Conservation (phyloP, 805 yeast genomes). For the Teunomyces aglyptinius region DNA sequence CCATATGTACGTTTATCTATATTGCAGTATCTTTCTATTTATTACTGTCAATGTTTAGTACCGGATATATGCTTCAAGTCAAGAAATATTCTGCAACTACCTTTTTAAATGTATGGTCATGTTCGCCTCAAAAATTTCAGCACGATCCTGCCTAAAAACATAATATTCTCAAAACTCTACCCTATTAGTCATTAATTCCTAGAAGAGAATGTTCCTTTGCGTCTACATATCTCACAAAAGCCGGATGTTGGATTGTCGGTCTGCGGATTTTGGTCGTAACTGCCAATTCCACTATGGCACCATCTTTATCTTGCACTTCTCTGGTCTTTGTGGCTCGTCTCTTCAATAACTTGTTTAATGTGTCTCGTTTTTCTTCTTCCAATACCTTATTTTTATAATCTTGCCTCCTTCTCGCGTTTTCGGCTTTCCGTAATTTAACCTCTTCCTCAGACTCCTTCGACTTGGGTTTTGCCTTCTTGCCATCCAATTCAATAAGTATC, state of each 20-base stretch:
- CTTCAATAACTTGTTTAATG: conserved; percentile 79
- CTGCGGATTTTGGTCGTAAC: conserved; percentile 36
- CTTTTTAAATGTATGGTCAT: not conserved
- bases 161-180: not conserved
- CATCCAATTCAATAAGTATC: conserved; percentile 30
- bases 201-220: conserved; percentile 14
- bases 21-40: too few relatives aligned
- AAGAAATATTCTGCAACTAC: not conserved
- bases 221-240: conserved; percentile 41
- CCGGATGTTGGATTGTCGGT: conserved; percentile 45
- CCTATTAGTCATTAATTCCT: conserved; percentile 6
- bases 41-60: too few relatives aligned
- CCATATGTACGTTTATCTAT: not conserved
- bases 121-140: not conserved
- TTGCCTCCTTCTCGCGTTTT: conserved; percentile 82
- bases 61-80: not conserved
- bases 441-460: conserved; percentile 79
- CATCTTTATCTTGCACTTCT: conserved; percentile 34
- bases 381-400: conserved; percentile 77
- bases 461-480: conserved; percentile 39
- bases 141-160: not conserved
- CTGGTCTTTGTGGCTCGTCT: conserved; percentile 77
- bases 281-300: conserved; percentile 15
- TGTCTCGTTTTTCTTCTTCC: conserved; percentile 92
- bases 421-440: conserved; percentile 75